Evolutionary conservation across 1,284 basidiomycete genomes (phyloP).

Genomic region (Austroboletus niveus): DNA sequence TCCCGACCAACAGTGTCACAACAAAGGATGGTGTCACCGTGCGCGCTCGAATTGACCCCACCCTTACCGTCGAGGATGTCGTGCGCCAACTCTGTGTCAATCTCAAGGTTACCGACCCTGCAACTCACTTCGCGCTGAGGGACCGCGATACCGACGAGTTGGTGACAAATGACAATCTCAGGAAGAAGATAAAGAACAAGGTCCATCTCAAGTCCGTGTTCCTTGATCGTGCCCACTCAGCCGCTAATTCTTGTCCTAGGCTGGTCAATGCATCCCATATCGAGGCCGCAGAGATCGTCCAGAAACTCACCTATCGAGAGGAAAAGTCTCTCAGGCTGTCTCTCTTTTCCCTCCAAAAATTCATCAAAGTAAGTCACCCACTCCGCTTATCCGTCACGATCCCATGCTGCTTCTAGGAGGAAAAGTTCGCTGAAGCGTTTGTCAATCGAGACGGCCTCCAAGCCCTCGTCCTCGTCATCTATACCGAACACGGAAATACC

Average conservation of each 20-base stretch:
- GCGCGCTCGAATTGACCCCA: constrained; percentile 77
- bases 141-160: constrained; percentile 84
- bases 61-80: constrained; percentile 76
- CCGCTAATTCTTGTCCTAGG: constrained; percentile 36
- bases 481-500: constrained; percentile 74
- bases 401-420: constrained; percentile 56
- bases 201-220: constrained; percentile 72
- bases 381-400: background rate
- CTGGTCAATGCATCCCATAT: constrained; percentile 80
- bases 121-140: constrained; percentile 79
- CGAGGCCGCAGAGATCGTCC: constrained; percentile 78
- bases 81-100: constrained; percentile 76
- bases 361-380: constrained; percentile 55
- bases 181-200: constrained; percentile 79
- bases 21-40: constrained; percentile 71
- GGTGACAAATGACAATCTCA: constrained; percentile 88
- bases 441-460: constrained; percentile 73
- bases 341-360: constrained; percentile 80
- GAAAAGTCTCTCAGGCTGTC: constrained; percentile 66
- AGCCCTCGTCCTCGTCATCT: constrained; percentile 75
- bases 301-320: constrained; percentile 66
- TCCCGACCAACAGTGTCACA: constrained; percentile 79
- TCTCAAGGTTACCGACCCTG: constrained; percentile 80
- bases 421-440: constrained; percentile 86
- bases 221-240: background rate